Percentiles rank a stretch among this genome's conserved stretches.
These are phyloP conservation scores for Marasmius sp. DNA, from an alignment of 1,284 basidiomycete species.

Conservation along the genomic window DNA sequence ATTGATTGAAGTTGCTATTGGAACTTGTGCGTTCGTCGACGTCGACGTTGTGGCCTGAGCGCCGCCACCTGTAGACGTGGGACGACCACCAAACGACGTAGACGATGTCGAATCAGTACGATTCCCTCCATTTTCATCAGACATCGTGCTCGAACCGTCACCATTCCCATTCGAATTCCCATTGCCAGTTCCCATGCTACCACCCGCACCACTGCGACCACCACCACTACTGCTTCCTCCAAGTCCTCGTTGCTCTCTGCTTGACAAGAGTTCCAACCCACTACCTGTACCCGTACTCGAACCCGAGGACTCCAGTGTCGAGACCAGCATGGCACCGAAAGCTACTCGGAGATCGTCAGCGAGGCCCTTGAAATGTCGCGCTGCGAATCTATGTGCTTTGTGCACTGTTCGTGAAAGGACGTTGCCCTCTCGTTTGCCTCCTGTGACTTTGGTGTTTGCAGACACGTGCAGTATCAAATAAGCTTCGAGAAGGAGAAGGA, in stretches of 20 bases:
- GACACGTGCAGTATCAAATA: constrained; percentile 27
- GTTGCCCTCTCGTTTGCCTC: constrained; percentile 8
- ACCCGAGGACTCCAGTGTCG: constrained; percentile 18
- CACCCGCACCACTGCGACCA: constrained; percentile 8
- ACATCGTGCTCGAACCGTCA: background rate
- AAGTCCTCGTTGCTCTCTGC: constrained; percentile 21
- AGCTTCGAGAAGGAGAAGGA: constrained; percentile 35
- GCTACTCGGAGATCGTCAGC: constrained; percentile 68
- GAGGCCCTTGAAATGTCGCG: constrained; percentile 50
- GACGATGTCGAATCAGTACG: constrained; percentile 17
- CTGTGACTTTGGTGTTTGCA: constrained; percentile 22
- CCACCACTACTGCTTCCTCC: constrained; percentile 13
- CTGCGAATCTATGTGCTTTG: too few relatives aligned
- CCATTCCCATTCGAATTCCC: constrained; percentile 7
- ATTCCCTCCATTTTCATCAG: constrained; percentile 12
- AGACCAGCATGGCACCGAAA: constrained; percentile 49
- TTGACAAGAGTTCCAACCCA: background rate
- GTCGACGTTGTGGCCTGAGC: constrained; percentile 13
- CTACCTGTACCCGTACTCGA: too few relatives aligned
- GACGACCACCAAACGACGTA: constrained; percentile 1
- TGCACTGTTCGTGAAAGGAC: constrained; percentile 41
- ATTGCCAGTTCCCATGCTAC: background rate
- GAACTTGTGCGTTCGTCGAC: constrained; percentile 14
- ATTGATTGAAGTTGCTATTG: constrained; percentile 23
- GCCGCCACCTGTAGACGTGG: constrained; percentile 4